Percentiles rank a stretch among this genome's conserved stretches.
Evolutionary conservation across 805 yeast species (phyloP).

Genomic region (Candida peoriensis): DNA sequence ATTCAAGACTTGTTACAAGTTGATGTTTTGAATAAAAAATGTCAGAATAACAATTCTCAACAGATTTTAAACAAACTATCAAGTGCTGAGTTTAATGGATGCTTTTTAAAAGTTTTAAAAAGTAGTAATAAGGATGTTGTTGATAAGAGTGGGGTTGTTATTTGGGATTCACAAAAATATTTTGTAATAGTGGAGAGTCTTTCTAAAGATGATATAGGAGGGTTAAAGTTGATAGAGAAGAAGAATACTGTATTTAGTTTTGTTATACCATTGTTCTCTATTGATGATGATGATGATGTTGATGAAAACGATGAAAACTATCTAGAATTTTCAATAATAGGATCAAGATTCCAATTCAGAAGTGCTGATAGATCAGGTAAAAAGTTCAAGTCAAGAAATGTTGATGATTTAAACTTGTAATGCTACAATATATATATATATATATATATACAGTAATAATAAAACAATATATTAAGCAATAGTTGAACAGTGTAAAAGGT

Average conservation of each 20-base stretch:
- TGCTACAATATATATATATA: too few relatives aligned
- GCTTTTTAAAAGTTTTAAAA: conserved; percentile 52
- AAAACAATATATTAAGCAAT: too few relatives aligned
- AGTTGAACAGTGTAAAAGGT: neutral
- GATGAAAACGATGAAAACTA: conserved; percentile 31
- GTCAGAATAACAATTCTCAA: conserved; percentile 22
- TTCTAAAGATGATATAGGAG: conserved; percentile 42
- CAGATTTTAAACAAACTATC: conserved; percentile 52
- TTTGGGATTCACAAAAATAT: conserved; percentile 77
- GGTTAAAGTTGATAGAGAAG: conserved; percentile 63
- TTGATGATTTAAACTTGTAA: conserved; percentile 42
- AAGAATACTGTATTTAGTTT: conserved; percentile 59
- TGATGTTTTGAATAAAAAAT: conserved; percentile 12
- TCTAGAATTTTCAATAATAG: conserved; percentile 62
- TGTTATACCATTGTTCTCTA: conserved; percentile 30
- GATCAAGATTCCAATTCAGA: conserved; percentile 72
- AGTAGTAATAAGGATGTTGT: conserved; percentile 52
- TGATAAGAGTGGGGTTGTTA: conserved; percentile 68
- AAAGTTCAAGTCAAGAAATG: conserved; percentile 78
- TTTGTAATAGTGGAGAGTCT: conserved; percentile 52
- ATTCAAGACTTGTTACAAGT: conserved; percentile 50
- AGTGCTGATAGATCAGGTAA: conserved; percentile 77
- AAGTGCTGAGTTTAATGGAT: conserved; percentile 79
- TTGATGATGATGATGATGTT: conserved; percentile 9
- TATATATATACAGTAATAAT: too few relatives aligned